phyloP scores from a whole-genome alignment of 2,329 filamentous ascomycete genomes.

The Catunica adiposa region DNA sequence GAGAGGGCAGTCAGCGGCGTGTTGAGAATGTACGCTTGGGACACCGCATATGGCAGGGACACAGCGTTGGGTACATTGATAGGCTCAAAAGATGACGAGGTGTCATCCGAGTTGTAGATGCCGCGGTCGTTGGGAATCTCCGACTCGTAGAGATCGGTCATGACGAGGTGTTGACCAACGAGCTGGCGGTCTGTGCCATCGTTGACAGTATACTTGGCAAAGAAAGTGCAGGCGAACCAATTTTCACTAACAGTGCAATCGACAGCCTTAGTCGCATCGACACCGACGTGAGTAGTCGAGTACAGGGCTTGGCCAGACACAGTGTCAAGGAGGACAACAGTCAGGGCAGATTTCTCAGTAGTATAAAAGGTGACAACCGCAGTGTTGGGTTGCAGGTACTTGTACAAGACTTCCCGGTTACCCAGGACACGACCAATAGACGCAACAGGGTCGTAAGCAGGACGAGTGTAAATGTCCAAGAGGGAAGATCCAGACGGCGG shows the following conservation, averaged over 20 bases:
- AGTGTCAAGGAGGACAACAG: constrained; percentile 68
- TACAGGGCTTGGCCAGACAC: constrained; percentile 69
- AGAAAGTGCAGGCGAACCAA: constrained; percentile 82
- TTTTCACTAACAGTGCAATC: constrained; percentile 76
- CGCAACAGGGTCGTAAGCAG: constrained; percentile 69
- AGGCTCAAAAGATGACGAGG: constrained; percentile 63
- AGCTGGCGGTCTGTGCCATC: constrained; percentile 36
- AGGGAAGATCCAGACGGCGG: constrained; percentile 52
- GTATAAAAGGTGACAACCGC: constrained; percentile 57
- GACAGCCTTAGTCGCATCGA: constrained; percentile 59
- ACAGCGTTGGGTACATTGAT: constrained; percentile 37
- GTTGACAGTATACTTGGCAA: constrained; percentile 40
- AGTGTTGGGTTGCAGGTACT: constrained; percentile 83
- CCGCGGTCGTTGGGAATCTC: constrained; percentile 70
- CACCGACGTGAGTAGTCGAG: constrained; percentile 50
- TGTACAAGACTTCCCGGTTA: constrained; percentile 87
- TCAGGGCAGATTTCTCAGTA: constrained; percentile 40
- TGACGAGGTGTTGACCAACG: constrained; percentile 71
- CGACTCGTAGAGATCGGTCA: constrained; percentile 85
- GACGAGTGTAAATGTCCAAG: constrained; percentile 47
- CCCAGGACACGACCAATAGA: constrained; percentile 90
- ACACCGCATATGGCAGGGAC: constrained; percentile 55
- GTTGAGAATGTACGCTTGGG: constrained; percentile 66
- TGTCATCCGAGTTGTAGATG: constrained; percentile 48
- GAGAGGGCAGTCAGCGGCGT: constrained; percentile 64